Conservation (phyloP, 768 basidiomycete species). For the Guyanaporus albipodus region DNA sequence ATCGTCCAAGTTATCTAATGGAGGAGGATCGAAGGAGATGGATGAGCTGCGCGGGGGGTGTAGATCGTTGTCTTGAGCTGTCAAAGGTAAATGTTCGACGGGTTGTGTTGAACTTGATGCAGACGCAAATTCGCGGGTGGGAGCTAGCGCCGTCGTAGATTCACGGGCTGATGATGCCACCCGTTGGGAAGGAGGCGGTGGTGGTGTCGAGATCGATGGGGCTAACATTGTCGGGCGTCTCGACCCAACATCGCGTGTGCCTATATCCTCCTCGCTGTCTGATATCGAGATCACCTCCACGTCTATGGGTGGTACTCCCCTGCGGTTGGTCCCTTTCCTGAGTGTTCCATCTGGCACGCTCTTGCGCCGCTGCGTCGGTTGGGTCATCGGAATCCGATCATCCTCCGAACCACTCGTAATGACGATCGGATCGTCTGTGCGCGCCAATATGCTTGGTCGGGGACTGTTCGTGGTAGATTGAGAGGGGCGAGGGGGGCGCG, state of each 20-base stretch:
- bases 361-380: conserved; percentile 1
- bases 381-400: neutral
- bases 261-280: conserved; percentile 23
- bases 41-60: neutral
- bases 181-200: neutral
- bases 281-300: conserved; percentile 28
- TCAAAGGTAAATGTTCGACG: neutral
- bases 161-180: neutral
- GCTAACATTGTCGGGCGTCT: neutral
- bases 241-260: neutral
- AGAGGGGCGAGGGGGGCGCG: neutral
- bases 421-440: conserved; percentile 19
- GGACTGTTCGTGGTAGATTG: neutral
- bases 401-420: conserved; percentile 25
- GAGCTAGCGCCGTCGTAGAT: neutral
- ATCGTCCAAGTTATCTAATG: conserved; percentile 15
- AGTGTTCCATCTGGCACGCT: neutral
- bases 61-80: neutral
- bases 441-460: neutral
- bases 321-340: neutral
- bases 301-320: neutral
- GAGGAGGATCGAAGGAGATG: conserved; percentile 2
- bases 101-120: neutral
- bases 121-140: neutral
- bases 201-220: neutral